Evolutionary conservation across 106 monocot genomes (phyloP).

Genomic region (Triglochin maritima): DNA sequence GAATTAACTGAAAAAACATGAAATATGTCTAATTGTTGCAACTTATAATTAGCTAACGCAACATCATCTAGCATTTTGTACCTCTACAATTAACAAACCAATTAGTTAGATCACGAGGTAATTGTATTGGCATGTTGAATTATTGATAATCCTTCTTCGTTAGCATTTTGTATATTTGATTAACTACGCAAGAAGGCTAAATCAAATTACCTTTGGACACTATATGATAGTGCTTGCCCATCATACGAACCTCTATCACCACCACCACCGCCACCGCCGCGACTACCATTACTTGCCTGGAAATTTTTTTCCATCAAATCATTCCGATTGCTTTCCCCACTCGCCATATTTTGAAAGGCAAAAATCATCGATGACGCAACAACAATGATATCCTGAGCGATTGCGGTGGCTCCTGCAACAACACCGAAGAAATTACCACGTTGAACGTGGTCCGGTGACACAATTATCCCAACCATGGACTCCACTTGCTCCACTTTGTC

Average conservation of each 20-base stretch:
- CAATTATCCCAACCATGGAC: constrained; percentile 16
- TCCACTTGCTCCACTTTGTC: constrained; percentile 43
- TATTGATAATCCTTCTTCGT: too few species aligned
- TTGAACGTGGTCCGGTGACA: not conserved
- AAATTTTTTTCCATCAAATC: not conserved
- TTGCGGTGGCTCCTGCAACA: constrained; percentile 13
- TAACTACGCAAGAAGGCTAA: too few species aligned
- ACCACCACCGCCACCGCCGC: not conserved
- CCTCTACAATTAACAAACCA: too few species aligned
- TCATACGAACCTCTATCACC: not conserved
- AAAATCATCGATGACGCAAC: constrained; percentile 51
- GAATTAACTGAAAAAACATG: too few species aligned
- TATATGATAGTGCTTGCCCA: too few species aligned
- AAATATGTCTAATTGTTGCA: too few species aligned
- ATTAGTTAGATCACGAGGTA: too few species aligned
- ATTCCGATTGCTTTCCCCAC: not conserved
- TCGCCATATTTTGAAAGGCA: constrained; percentile 31
- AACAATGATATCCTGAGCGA: constrained; percentile 42
- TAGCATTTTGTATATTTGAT: too few species aligned
- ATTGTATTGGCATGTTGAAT: too few species aligned
- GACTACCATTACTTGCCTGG: not conserved
- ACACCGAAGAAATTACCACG: constrained; percentile 1
- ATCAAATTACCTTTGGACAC: too few species aligned
- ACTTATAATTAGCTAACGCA: too few species aligned
- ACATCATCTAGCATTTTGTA: too few species aligned